Base-by-base conservation (phyloP, 768 basidiomycete species). In the Sistotremastrum niveocremeum region DNA sequence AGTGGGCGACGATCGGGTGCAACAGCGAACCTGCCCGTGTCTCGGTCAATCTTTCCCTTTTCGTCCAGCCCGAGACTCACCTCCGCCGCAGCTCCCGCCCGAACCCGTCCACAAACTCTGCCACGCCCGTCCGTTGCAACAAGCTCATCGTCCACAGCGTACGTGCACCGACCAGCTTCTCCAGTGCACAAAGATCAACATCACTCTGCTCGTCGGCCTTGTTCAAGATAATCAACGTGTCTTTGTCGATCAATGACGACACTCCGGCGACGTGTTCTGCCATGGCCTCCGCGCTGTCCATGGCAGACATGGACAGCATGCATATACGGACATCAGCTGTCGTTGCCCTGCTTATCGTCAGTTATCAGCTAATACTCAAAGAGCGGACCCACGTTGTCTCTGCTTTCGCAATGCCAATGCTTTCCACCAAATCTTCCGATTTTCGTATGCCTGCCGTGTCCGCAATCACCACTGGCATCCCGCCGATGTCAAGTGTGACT, bases 371-470 rank as follows among this genome's bases (percentile, higher is more conserved):
- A 7, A 41, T 10, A 30, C 34, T 8, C n/a, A 42, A 36, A 40
- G 51, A 4, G 29, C 32, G 9, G 7, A 66, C 82, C 53, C 50
- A 89, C 89, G 74, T 69, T 39, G 71, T 65, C 40, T 65, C 64
- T 0, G 89, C 91, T 33, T 83, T 72, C 51, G 84, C 71, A 11
- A 94, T 73, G 0, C 90, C 91, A 39, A 93, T 88, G 33, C 60
- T 69, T 60, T 95, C 90, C 2, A 93, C 81, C 3, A 74, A 54
- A 51, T 89, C 79, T 6, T 72, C 62, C 0, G 84, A 80, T 46
- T 66, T 61, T 31, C 90, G 70, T 8, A 94, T 62, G 1, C 90
- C 91, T 2, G 90, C 91, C 0, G 91, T 94, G 57, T 95, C 91
- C 1, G 80, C 73, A 8, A 90, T 69, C 29, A 83, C 68, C 4